phyloP scores from a whole-genome alignment of 805 yeast species.

The Wickerhamomyces mucosus region DNA sequence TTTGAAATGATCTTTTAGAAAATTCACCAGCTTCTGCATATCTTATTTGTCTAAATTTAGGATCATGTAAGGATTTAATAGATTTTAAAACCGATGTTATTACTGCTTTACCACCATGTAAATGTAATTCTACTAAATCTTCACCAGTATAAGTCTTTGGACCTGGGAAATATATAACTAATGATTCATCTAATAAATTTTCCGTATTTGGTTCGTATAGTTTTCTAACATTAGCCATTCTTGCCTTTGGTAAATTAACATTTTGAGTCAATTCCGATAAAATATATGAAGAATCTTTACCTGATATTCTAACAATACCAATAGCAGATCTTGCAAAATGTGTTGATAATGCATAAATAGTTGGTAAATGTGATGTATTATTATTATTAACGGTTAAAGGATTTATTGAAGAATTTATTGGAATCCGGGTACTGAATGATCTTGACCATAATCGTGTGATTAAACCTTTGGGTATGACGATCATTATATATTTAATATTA shows the following conservation, averaged over 20 bases:
- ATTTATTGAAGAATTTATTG: too few relatives aligned
- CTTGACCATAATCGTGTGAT: too few relatives aligned
- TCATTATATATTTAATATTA: too few relatives aligned
- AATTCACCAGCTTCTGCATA: slow-evolving; percentile 94
- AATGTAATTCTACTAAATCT: slow-evolving; percentile 78
- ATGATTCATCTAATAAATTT: slow-evolving; percentile 63
- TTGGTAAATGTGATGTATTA: slow-evolving; percentile 37
- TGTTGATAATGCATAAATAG: slow-evolving; percentile 88
- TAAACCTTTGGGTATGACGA: too few relatives aligned
- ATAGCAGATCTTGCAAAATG: slow-evolving; percentile 76
- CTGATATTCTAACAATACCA: slow-evolving; percentile 78
- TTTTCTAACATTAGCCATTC: slow-evolving; percentile 50
- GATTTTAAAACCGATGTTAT: slow-evolving; percentile 58
- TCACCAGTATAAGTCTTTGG: slow-evolving; percentile 92
- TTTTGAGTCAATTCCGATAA: slow-evolving; percentile 35
- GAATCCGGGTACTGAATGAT: too few relatives aligned
- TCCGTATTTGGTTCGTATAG: slow-evolving; percentile 34
- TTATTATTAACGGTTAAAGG: too few relatives aligned
- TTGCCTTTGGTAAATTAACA: slow-evolving; percentile 32
- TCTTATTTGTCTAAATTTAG: slow-evolving; percentile 37
- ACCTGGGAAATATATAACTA: slow-evolving; percentile 55
- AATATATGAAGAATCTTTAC: slow-evolving; percentile 40
- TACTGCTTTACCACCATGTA: slow-evolving; percentile 92
- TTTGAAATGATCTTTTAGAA: slow-evolving; percentile 75
- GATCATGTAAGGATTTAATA: slow-evolving; percentile 43